Evolutionary conservation across 139 green algal genomes (phyloP).

Genomic region (Coccomyxa sp.): DNA sequence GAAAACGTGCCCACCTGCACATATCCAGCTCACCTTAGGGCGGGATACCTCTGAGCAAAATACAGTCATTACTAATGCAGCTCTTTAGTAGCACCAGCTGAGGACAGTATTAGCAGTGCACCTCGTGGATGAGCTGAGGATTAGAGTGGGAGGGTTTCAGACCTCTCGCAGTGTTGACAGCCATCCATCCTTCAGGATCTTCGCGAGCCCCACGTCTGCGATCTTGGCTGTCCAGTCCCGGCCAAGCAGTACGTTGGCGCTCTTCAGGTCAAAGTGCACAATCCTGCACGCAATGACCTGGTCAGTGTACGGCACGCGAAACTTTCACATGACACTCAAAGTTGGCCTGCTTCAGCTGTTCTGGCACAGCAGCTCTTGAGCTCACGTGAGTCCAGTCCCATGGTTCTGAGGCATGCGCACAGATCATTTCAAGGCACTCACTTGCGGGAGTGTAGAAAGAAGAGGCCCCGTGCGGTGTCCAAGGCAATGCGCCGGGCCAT

Average conservation of each 20-base stretch:
- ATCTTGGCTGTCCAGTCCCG: constrained; percentile 39
- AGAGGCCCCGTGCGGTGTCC: constrained; percentile 18
- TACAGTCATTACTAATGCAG: too few species aligned
- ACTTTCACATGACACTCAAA: too few species aligned
- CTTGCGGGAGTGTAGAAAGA: constrained; percentile 28
- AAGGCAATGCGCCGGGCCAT: constrained; percentile 9
- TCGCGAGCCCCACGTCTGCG: constrained; percentile 34
- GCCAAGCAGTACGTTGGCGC: constrained; percentile 21
- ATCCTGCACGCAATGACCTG: constrained; percentile 5
- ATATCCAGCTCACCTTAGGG: background rate
- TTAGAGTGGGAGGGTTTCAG: background rate
- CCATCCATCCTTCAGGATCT: constrained; percentile 16
- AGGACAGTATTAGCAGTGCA: too few species aligned
- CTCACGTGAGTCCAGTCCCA: too few species aligned
- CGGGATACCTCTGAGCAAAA: background rate
- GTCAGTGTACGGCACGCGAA: too few species aligned
- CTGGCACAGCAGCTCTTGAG: too few species aligned
- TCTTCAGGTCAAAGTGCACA: constrained; percentile 20
- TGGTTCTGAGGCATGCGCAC: too few species aligned
- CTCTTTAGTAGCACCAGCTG: too few species aligned
- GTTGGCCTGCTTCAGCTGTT: too few species aligned
- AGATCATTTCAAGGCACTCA: background rate
- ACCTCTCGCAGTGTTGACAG: background rate
- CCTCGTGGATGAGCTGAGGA: too few species aligned
- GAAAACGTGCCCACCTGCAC: constrained; percentile 16